Percentiles rank a stretch among this genome's conserved stretches.
Evolutionary conservation across 2,329 filamentous ascomycete species (phyloP).

Genomic region (Daldinia eschscholtzii): DNA sequence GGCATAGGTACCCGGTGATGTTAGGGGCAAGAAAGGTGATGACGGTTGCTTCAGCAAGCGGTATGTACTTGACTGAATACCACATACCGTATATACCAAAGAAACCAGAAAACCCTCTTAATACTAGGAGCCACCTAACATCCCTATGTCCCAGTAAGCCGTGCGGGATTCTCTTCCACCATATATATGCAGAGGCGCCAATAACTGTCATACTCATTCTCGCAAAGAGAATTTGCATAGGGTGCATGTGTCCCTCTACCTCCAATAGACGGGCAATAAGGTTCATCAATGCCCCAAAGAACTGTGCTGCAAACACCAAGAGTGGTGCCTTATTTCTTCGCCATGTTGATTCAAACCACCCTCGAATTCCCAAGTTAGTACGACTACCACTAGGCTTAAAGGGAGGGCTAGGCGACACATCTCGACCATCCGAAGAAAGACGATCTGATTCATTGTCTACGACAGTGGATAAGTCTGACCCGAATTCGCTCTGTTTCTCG

Average conservation of each 20-base stretch:
- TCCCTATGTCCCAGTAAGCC: constrained; percentile 77
- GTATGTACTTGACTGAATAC: constrained; percentile 75
- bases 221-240: constrained; percentile 85
- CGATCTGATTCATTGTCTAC: constrained; percentile 46
- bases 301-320: constrained; percentile 79
- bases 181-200: constrained; percentile 79
- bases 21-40: constrained; percentile 88
- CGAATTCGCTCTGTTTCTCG: constrained; percentile 28
- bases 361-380: constrained; percentile 14
- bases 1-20: constrained; percentile 83
- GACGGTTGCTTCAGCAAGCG: constrained; percentile 81
- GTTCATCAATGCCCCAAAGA: constrained; percentile 90
- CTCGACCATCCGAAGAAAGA: constrained; percentile 53
- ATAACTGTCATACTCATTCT: constrained; percentile 81
- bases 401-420: constrained; percentile 23
- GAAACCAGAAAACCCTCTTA: constrained; percentile 77
- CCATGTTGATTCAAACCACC: constrained; percentile 50
- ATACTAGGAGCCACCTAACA: constrained; percentile 75
- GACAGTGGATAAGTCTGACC: constrained; percentile 29
- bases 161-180: constrained; percentile 73
- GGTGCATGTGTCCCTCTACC: constrained; percentile 76
- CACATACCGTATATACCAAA: constrained; percentile 85
- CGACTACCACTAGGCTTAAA: constrained; percentile 9
- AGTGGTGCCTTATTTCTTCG: constrained; percentile 76
- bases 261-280: constrained; percentile 82